Percentiles rank a stretch among this genome's conserved stretches.
phyloP scores from a whole-genome alignment of 768 basidiomycete genomes.

The Xanthoconium purpureum region DNA sequence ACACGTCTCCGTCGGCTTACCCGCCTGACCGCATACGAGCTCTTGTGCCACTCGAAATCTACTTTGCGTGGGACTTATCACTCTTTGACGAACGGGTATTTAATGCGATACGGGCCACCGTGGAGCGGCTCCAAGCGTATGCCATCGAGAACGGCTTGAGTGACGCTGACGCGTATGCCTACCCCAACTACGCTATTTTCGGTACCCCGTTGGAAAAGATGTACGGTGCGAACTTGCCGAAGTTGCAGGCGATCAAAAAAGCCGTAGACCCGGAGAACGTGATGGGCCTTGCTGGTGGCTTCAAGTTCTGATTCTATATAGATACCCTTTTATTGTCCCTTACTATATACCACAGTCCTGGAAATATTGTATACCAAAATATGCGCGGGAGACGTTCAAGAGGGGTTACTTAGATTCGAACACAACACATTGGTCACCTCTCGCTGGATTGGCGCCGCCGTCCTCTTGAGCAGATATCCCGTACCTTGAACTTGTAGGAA shows the following conservation, averaged over 20 bases:
- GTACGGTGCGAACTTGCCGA: conserved; percentile 43
- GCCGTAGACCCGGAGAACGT: no score
- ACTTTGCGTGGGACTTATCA: conserved; percentile 20
- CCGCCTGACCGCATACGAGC: conserved; percentile 38
- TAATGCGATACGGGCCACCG: conserved; percentile 37
- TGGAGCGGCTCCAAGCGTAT: conserved; percentile 34
- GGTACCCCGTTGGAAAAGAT: conserved; percentile 46
- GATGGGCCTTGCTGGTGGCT: no score
- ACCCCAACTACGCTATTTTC: conserved; percentile 56
- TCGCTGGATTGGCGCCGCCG: no score
- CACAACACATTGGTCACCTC: no score
- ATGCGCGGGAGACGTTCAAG: no score
- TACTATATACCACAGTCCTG: no score
- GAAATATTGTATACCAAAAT: no score
- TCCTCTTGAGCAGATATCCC: no score
- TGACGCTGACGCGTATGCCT: conserved; percentile 34
- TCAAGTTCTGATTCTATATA: neutral
- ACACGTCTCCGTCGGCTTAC: conserved; percentile 40
- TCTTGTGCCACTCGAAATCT: conserved; percentile 45
- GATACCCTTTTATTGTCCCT: no score
- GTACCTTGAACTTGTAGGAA: no score
- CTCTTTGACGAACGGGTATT: conserved; percentile 24
- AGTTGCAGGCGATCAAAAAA: no score
- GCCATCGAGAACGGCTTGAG: conserved; percentile 18
- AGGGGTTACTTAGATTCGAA: no score